Percentiles rank a stretch among this genome's conserved stretches.
These are phyloP conservation scores for Talaromyces sp. DNA, from an alignment of 2,329 filamentous ascomycete genomes.

Conservation along the genomic window DNA sequence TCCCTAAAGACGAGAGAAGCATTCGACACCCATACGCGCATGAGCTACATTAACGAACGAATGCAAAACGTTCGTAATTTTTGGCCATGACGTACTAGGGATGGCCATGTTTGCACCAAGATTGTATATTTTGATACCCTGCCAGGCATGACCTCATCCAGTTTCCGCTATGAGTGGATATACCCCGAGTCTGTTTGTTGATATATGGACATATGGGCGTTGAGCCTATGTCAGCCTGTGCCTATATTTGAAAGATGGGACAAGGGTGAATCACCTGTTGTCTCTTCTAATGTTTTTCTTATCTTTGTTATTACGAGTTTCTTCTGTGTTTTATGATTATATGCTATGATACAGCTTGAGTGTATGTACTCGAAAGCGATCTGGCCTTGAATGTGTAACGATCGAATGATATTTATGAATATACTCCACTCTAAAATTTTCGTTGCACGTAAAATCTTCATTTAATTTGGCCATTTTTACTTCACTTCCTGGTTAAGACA, in stretches of 20 bases:
- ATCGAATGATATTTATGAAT: slow-evolving; percentile 18
- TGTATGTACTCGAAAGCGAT: slow-evolving; percentile 11
- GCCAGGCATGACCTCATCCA: neutral
- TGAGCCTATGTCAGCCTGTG: neutral
- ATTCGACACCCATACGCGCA: neutral
- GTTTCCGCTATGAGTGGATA: slow-evolving; percentile 5
- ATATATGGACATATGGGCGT: neutral
- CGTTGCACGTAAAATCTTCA: neutral
- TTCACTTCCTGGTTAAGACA: neutral
- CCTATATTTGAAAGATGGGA: slow-evolving; percentile 1
- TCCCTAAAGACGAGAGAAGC: slow-evolving; percentile 24
- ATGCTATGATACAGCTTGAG: slow-evolving; percentile 12
- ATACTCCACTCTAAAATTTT: neutral
- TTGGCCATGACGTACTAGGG: neutral
- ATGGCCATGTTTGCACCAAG: neutral
- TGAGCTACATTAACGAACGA: neutral
- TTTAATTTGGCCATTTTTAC: neutral
- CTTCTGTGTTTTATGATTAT: slow-evolving; percentile 17
- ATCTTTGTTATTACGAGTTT: slow-evolving; percentile 17
- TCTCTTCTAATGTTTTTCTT: slow-evolving; percentile 5
- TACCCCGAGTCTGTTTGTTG: slow-evolving; percentile 12
- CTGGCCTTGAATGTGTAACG: slow-evolving; percentile 15
- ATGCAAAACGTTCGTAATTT: neutral
- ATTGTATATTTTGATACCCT: slow-evolving; percentile 13
- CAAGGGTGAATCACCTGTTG: neutral